Evolutionary conservation across 805 yeast species (phyloP), one percentile per base, ranked within the genome.

Genomic region (Barnettozyma salicaria): DNA sequence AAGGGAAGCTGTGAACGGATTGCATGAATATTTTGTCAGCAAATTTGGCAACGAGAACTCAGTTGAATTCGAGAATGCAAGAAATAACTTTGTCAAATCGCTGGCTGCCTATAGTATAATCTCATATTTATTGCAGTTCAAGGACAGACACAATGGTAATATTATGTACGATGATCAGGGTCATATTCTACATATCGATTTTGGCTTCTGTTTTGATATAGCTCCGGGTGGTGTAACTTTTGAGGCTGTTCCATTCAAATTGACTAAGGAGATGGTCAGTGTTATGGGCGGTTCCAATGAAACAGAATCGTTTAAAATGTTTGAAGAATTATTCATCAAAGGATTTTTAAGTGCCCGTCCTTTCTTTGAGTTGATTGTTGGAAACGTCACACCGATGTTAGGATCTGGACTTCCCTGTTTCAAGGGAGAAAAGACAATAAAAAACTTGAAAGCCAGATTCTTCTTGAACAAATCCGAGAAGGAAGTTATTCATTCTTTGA

Each of bases 141-240:
- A 94, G 56, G 99, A 92, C 64, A 76, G 99, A 55, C 99, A 92
- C 62, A 92, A 92, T 63, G 99, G 99, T 59, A 92, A 92, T 60
- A 90, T 92, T 45, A 81, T 92, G 85, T 86, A 92, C 55, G 98
- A 92, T 56, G 86, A 80, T 42, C 82, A 85, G 52, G 99, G 99
- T 5, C 96, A 92, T 57, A 76, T 94, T 43, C 65, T 94, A 44
- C 99, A 92, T 61, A 86, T 94, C 60, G 99, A 92, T 64, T 92
- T 92, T 65, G 99, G 99, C 4, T 92, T 92, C 71, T 89, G 96
- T 53, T 94, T 92, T 58, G 99, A 92, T 64, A 92, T 92, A 59
- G 97, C 86, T 23, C 99, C 99, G 8, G 99, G 99, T 47, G 98
- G 98, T 24, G 97, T 92, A 33, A 86, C 80, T 53, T 94, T 92